Conservation (phyloP, 23 red algal genomes). For the Gracilariopsis chorda region DNA sequence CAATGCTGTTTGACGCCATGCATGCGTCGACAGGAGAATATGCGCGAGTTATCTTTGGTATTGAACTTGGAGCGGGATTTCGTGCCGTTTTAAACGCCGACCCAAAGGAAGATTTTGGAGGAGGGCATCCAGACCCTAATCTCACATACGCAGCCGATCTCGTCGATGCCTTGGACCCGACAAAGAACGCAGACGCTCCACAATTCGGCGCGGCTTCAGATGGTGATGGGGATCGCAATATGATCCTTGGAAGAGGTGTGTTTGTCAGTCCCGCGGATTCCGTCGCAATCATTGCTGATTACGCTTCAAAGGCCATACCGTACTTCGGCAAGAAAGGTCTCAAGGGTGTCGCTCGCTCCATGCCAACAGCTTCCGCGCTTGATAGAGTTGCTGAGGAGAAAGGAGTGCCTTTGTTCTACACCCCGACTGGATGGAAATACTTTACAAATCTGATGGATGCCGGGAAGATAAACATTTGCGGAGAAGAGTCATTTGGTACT, state of each 20-base stretch:
- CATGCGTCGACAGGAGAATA: constrained; percentile 92
- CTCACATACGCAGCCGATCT: constrained; percentile 88
- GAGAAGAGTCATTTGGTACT: constrained; percentile 96
- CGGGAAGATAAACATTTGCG: constrained; percentile 80
- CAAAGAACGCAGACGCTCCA: constrained; percentile 57
- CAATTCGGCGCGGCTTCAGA: constrained; percentile 94
- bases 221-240: constrained; percentile 99
- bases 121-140: constrained; percentile 96
- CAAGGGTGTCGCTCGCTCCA: constrained; percentile 88
- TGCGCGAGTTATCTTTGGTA: constrained; percentile 78
- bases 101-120: constrained; percentile 94
- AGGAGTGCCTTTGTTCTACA: constrained; percentile 75
- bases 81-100: constrained; percentile 59
- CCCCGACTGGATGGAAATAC: constrained; percentile 99
- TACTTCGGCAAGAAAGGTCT: constrained; percentile 66
- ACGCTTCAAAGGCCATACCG: constrained; percentile 74
- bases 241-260: constrained; percentile 94
- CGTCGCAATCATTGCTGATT: constrained; percentile 86
- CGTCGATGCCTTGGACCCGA: constrained; percentile 65
- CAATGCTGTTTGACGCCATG: constrained; percentile 93
- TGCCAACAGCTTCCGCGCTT: constrained; percentile 93
- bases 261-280: constrained; percentile 96
- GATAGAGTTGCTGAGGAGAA: constrained; percentile 80
- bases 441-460: constrained; percentile 94
- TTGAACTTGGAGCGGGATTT: constrained; percentile 62